Evolutionary conservation across 2,329 filamentous ascomycete genomes (phyloP), one percentile per base, ranked within the genome.

Genomic region (Colletotrichum chrysophilum): DNA sequence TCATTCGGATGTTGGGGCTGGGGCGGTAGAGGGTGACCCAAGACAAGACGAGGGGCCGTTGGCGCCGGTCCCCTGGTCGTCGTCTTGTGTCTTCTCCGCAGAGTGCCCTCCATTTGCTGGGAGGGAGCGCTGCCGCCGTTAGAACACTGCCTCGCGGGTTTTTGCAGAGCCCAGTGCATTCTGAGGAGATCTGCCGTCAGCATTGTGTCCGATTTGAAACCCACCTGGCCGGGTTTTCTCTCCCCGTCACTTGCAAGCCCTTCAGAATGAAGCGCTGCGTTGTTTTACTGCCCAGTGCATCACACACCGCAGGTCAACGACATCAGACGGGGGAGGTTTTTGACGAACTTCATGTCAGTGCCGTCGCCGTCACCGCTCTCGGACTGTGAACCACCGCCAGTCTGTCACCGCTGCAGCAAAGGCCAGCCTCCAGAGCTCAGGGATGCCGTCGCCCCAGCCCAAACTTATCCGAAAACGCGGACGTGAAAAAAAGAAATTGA

Each of bases 161-260:
- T 34, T 52, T 52, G 34, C 43, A 65, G 43, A 52, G 71, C 52
- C 43, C 71, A 74, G 67, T 34, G 36, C 21, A 13, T 14, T 36
- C 43, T 58, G 34, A 72, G 48, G 48, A 21, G 18, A 64, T 67
- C 72, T 71, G 72, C 52, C 43, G 72, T 71, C n/a, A 56, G n/a
- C 34, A 43, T 60, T 68, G 73, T 73, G 62, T 75, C 73, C 64
- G 70, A 60, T 68, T 21, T 73, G 73, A 73, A 73, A 73, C 70
- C 70, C 21, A 21, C 24, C 26, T 58, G 64, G 32, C n/a, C 32
- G 55, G 32, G 24, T 18, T 36, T 36, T 71, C 36, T 60, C 32
- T 34, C 21, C 60, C 61, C 36, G 14, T 56, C n/a, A 36, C 60
- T 56, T 13, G 10, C 18, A 58, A 36, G 7, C 18, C 21, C 55